Evolutionary conservation across 2,329 filamentous ascomycete genomes (phyloP), one percentile per base, ranked within the genome.

Genomic region (Stromatinia cepivora): DNA sequence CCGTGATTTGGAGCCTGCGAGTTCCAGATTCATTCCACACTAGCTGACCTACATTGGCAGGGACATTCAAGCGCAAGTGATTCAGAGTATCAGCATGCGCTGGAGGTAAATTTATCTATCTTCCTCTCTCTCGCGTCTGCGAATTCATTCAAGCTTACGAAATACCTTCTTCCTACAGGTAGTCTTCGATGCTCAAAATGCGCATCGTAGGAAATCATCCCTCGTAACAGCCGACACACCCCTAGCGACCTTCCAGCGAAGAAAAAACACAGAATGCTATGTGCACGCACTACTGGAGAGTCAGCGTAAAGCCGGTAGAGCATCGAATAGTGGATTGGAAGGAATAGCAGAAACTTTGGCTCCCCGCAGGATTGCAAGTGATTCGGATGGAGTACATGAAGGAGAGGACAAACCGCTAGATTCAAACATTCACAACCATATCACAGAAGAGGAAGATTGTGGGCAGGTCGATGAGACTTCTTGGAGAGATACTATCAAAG

Each of bases 141-240:
- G n/a, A 25, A 69, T 56, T 7, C n/a, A 31, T 50, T 28, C 20
- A 15, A 25, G 57, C 48, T 42, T 39, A 48, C 67, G 20, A 62
- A 66, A 61, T 17, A 28, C 31, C 45, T 57, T 65, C 56, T 22
- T 42, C 28, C 15, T 25, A 31, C 46, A 81, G 86, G 87, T 90
- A 63, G 83, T 87, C 31, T 90, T 91, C 75, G 88, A 90, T 71
- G 80, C 85, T 1, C 79, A 83, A 52, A 89, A 86, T 72, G 83
- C 84, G 0, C 88, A 89, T 74, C 85, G 88, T 31, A 85, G 88
- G 70, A 91, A 90, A 80, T 89, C 87, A 75, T 90, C 88, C 17
- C 82, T 91, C 62, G 85, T 89, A 17, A 77, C 82, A 6, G 80
- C 81, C 62, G 86, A 89, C 42, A 75, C 80, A 3, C 74, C 79